Percentiles rank a stretch among this genome's conserved stretches.
Evolutionary conservation across 2,329 filamentous ascomycete genomes (phyloP).

Genomic region (Epichloe bromicola): DNA sequence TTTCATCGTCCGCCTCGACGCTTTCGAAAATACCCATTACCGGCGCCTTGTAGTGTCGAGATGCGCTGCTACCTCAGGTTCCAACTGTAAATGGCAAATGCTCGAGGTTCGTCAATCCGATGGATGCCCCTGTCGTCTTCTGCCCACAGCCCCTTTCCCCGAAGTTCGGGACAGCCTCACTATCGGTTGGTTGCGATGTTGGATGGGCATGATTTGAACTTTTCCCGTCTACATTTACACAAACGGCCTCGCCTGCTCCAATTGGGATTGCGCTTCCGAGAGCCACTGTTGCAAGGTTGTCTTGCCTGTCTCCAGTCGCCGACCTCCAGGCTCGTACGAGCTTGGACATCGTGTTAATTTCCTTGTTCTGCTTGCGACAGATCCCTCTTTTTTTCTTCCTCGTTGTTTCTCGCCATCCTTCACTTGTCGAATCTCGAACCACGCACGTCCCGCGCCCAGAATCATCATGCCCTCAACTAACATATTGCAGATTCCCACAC

Average conservation of each 20-base stretch:
- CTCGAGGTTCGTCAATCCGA: constrained; percentile 3
- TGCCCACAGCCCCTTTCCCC: background rate
- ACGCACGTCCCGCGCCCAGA: background rate
- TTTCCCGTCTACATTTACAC: background rate
- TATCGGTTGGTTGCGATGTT: background rate
- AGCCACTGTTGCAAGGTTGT: background rate
- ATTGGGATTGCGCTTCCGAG: background rate
- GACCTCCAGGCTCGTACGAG: too few relatives aligned
- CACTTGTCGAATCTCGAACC: background rate
- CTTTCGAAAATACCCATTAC: background rate
- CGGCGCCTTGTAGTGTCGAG: background rate
- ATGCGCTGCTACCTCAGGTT: constrained; percentile 1
- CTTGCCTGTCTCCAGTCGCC: too few relatives aligned
- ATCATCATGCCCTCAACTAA: background rate
- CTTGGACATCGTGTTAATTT: too few relatives aligned
- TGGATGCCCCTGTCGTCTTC: background rate
- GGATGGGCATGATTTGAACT: background rate
- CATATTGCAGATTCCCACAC: background rate
- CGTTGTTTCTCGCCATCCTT: background rate
- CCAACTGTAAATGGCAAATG: background rate
- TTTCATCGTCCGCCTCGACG: background rate
- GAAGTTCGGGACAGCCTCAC: background rate
- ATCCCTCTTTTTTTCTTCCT: too few relatives aligned
- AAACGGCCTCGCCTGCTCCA: background rate
- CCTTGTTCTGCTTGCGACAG: too few relatives aligned